phyloP scores from a whole-genome alignment of 768 basidiomycete genomes.

The Podaxis carcinomalis region DNA sequence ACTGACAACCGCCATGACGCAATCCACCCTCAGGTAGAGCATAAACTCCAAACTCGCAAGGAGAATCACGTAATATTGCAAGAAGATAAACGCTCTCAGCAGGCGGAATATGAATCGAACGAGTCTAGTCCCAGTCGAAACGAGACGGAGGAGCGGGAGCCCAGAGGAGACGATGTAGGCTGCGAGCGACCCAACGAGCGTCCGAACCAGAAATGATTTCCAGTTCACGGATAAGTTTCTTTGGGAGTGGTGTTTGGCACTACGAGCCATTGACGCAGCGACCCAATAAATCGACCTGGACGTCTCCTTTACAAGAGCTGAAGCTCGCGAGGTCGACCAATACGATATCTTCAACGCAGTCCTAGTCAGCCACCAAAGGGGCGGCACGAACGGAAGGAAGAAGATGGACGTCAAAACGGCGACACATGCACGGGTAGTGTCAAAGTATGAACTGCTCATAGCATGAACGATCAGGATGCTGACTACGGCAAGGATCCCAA shows the following conservation, averaged over 20 bases:
- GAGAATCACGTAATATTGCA: conserved; percentile 2
- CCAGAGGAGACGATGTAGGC: background rate
- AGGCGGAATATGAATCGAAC: background rate
- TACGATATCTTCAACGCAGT: background rate
- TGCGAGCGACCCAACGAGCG: background rate
- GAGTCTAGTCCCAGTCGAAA: background rate
- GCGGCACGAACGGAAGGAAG: conserved; percentile 2
- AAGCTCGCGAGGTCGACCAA: background rate
- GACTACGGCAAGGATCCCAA: background rate
- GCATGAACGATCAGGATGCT: background rate
- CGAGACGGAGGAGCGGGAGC: background rate
- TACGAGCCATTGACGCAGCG: background rate
- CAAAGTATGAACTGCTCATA: background rate
- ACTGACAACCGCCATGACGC: background rate
- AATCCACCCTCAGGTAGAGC: conserved; percentile 7
- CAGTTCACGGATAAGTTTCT: background rate
- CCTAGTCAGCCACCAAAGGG: conserved; percentile 1
- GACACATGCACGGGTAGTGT: background rate
- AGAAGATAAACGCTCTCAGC: background rate
- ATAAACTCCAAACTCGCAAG: conserved; percentile 1
- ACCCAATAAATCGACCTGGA: background rate
- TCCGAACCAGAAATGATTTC: background rate
- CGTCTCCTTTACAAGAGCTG: background rate
- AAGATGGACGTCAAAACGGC: background rate
- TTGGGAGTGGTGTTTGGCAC: background rate